Evolutionary conservation across 495 filamentous ascomycete genomes (phyloP), one percentile per base, ranked within the genome.

Genomic region (Parathielavia appendiculata): DNA sequence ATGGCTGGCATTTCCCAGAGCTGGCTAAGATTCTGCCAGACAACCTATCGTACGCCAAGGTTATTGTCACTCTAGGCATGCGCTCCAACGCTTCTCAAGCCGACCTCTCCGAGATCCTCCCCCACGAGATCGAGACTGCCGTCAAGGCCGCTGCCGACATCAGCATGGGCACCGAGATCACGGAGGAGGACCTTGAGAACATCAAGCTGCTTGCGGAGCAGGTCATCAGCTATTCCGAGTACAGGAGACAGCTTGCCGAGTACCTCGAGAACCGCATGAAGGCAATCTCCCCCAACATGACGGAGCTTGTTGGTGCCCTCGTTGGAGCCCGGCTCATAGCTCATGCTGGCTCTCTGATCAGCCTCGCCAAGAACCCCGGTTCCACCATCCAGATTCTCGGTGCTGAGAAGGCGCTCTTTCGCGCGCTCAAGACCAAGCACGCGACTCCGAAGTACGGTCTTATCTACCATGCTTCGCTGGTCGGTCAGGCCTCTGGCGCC

Each of bases 1-100:
- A 99, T 66, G 93, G 93, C 57, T 99, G 93, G 93, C 95, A 97
- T 76, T 99, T 97, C 79, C 93, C 93, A 22, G 93, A 99, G 76
- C 81, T 99, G 81, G 91, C 87, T 59, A 88, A 89, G 71, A 97
- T 97, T 69, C 81, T 99, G 62, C 95, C 96, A 71, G 93, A 99
- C 81, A 99, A 99, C 74, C 75, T 97, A 53, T 95, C 95, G 57
- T 97, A 97, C 67, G 82, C 93, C 54, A 82, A 84, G 50, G 83
- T 97, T 50, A 91, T 97, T 57, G 75, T 92, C 54, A 81, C 83
- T 63, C 88, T 96, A 81, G 93, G 93, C 61, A 87, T 95, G 83
- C 85, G 93, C 53, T 77, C 82, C 52, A 89, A 89, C 68, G 87
- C 84, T 54, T 76, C 83, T 54, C 81, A 79, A 41, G 78, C 84